Base-by-base conservation (phyloP, 345 rosid genomes). In the Hirschfeldia incana region DNA sequence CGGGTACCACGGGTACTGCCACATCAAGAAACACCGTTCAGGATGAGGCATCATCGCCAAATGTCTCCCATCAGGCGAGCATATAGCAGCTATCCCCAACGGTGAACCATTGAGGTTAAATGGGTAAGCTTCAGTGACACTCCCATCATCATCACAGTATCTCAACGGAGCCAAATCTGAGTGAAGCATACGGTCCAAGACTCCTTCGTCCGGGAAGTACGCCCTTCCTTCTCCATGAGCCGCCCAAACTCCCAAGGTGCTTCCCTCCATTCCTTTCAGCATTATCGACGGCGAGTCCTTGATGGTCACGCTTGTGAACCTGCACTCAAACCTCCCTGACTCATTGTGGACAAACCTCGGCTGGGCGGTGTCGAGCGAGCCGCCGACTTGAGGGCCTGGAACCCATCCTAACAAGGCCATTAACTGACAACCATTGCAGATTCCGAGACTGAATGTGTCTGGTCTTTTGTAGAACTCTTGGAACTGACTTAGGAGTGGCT, bases 1-100 rank as follows among this genome's bases (percentile, higher is more conserved):
- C 4, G 97, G 98, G 76, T 90, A 94, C 98, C 98, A 92, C 0
- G 98, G 98, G 71, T 70, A 92, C 65, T 94, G 98, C 98, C 98
- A 94, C 98, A 94, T 94, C 87, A 94, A 80, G 86, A 94, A 94
- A 84, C 97, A 92, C n/a, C 98, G 90, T 72, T 94, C 98, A 3
- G 98, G 98, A 79, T 92, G 97, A 81, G 98, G 98, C 98, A 94
- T 94, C 98, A 92, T 90, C 1, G 97, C 98, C 6, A 94, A 86
- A 83, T 94, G 98, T 80, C 98, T 86, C 17, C 98, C 97, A 74
- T 94, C 94, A 5, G 98, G 97, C 0, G 98, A 94, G 75, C 98
- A 94, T 59, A 94, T 84, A 3, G 98, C 98, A 0, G 97, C 98
- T 33, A 94, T 85, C 64, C 98, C 98, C n/a, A 91, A 77, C 8